Evolutionary conservation across 2,329 filamentous ascomycete species (phyloP), one percentile per base, ranked within the genome.

Genomic region (Xylariaceae sp.): DNA sequence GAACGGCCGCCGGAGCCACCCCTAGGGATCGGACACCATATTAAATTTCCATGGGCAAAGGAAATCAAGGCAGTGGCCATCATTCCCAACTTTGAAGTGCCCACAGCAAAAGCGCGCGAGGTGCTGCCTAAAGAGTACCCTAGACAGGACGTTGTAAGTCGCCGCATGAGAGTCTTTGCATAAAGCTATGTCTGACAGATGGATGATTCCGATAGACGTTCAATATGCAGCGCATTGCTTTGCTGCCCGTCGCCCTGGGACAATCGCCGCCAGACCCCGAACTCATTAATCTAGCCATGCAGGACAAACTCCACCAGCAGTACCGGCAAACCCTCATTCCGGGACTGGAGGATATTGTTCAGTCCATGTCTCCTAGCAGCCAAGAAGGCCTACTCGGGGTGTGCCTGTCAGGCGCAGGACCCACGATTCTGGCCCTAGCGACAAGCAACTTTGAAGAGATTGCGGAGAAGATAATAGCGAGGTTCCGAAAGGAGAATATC

Each of bases 11-110:
- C 95, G 4, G 85, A 91, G 71, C 95, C 95, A n/a, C 95, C 95
- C 2, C 74, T 88, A 65, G 91, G 92, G 69, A 98, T 99, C 67
- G 95, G 94, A 45, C 93, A 97, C 75, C 96, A 96, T 79, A 93
- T 96, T 77, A 94, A 93, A 75, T 98, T 97, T 75, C 87, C 87
- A 37, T 98, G 94, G 94, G 89, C 92, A 56, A 86, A 88, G 63
- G 91, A 96, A 74, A 96, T 99, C 81, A 98, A 97, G 80, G 94
- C 93, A 61, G 89, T 99, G 64, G 92, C 93, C 65, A 94, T 99
- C 68, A 96, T 99, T 60, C 95, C 95, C 7, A 86, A 96, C 67
- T 99, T 98, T 71, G 91, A 96, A 73, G 93, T 98, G 26, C 86
- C 92, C n/a, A 99, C 95, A 1, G 92, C 94, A 58, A 90, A 92